A percentile compares a stretch with the other conserved stretches of the same genome.
phyloP scores from a whole-genome alignment of 345 rosid species.

The Lepidium africanum region DNA sequence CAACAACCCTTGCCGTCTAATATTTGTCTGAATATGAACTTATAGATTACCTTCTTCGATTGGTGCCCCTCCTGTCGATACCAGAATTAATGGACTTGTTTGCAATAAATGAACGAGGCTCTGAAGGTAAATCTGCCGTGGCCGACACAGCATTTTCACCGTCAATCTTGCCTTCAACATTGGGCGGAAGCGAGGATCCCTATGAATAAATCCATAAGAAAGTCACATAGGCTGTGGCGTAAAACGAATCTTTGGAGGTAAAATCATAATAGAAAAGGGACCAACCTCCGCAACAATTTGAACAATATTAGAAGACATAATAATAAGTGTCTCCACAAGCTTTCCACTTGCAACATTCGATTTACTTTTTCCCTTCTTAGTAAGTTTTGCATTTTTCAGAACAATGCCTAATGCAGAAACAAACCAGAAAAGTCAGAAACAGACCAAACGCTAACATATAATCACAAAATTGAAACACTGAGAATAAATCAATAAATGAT shows the following conservation, averaged over 20 bases:
- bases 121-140: slow-evolving; percentile 23
- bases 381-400: slow-evolving; percentile 74
- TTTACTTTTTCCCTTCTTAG: slow-evolving; percentile 56
- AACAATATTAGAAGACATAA: slow-evolving; percentile 56
- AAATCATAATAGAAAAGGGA: background rate
- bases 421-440: background rate
- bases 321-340: slow-evolving; percentile 51
- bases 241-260: background rate
- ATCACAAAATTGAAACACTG: background rate
- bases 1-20: background rate
- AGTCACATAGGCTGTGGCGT: background rate
- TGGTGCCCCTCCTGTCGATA: slow-evolving; percentile 28
- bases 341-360: slow-evolving; percentile 48
- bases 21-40: background rate
- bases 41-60: slow-evolving; percentile 44
- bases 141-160: slow-evolving; percentile 41
- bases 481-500: background rate
- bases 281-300: slow-evolving; percentile 74
- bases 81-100: slow-evolving; percentile 21
- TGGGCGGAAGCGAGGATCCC: slow-evolving; percentile 50
- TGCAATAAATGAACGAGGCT: slow-evolving; percentile 9
- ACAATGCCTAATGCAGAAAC: slow-evolving; percentile 51
- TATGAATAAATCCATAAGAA: slow-evolving; percentile 12
- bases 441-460: background rate
- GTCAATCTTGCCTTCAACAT: slow-evolving; percentile 31